Evolutionary conservation across 2,329 filamentous ascomycete species (phyloP).

Genomic region (Penicillium nordicum): DNA sequence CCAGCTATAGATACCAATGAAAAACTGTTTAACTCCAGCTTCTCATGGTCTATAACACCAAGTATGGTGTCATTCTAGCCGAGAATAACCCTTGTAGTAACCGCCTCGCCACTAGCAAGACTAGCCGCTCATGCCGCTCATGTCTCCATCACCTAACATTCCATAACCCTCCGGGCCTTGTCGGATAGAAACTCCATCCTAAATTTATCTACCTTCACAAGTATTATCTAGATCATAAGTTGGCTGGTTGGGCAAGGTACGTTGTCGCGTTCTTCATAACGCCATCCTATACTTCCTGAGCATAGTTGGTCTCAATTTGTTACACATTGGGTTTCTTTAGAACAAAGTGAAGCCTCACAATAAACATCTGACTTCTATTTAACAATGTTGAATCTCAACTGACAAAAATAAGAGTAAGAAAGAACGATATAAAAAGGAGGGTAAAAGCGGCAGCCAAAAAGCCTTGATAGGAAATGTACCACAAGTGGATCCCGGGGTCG

Average conservation of each 20-base stretch:
- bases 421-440: neutral
- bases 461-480: neutral
- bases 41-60: no score
- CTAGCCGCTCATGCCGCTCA: no score
- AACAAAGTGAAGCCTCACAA: no score
- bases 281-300: neutral
- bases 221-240: neutral
- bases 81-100: neutral
- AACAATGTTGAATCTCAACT: neutral
- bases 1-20: neutral
- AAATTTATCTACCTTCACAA: neutral
- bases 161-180: neutral
- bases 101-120: neutral
- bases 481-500: neutral
- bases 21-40: neutral
- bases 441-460: neutral
- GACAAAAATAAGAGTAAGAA: neutral
- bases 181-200: neutral
- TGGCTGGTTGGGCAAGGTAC: neutral
- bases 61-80: neutral
- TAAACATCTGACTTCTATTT: no score
- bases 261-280: neutral
- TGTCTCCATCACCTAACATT: neutral
- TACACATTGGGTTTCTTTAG: neutral
- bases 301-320: neutral